phyloP scores from a whole-genome alignment of 2,329 filamentous ascomycete species.

The Arthrobotrys megalospora region DNA sequence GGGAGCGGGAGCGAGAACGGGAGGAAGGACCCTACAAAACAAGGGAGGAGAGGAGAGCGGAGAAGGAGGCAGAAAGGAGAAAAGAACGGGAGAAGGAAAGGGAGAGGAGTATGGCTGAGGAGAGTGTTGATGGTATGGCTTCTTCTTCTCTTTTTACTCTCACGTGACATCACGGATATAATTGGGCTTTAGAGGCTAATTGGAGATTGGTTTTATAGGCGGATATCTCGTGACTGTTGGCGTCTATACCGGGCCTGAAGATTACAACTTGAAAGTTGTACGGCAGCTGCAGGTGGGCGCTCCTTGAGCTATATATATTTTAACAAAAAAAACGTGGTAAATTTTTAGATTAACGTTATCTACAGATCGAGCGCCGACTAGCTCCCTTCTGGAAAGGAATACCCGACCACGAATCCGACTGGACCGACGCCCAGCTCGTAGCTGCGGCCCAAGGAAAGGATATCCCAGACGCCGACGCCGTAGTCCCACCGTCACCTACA shows the following conservation, averaged over 20 bases:
- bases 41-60: constrained; percentile 78
- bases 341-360: constrained; percentile 7
- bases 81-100: constrained; percentile 84
- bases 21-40: constrained; percentile 55
- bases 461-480: constrained; percentile 82
- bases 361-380: constrained; percentile 88
- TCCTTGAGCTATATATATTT: neutral
- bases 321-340: constrained; percentile 8
- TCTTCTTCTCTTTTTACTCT: constrained; percentile 35
- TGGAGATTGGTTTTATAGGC: constrained; percentile 67
- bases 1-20: constrained; percentile 62
- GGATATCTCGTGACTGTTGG: constrained; percentile 95
- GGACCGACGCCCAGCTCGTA: constrained; percentile 96
- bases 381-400: constrained; percentile 97
- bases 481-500: constrained; percentile 76
- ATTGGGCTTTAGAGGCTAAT: constrained; percentile 6
- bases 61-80: constrained; percentile 91
- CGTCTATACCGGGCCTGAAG: constrained; percentile 90
- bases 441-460: constrained; percentile 87
- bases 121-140: constrained; percentile 81
- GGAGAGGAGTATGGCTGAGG: constrained; percentile 89
- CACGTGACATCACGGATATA: constrained; percentile 37
- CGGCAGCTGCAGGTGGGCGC: constrained; percentile 85
- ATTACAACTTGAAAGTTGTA: constrained; percentile 90
- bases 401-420: constrained; percentile 87